Base-by-base conservation (phyloP, 2,329 filamentous ascomycete species). In the Colletotrichum nymphaeae region DNA sequence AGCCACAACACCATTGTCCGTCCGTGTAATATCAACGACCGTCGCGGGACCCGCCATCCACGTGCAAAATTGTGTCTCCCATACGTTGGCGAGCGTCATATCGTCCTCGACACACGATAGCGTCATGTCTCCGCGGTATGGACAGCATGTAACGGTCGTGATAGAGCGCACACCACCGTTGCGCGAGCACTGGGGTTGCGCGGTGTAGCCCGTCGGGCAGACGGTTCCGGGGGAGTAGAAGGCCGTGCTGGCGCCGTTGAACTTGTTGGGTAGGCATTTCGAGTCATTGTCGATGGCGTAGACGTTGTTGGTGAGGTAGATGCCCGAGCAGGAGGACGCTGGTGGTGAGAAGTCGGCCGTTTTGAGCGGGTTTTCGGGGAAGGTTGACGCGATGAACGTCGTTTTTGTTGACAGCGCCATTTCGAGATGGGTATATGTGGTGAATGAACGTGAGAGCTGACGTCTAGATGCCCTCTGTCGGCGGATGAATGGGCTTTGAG, bases 121-220 rank as follows among this genome's bases (percentile, higher is more conserved):
- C 1, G 68, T 76, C 11, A 79, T 74, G 42, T 73, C 71, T 56
- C 59, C 75, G 9, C 74, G 65, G 69, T 59, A 63, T 1, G 77
- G 78, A 22, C 77, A 80, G 59, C 78, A 79, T 2, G 78, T 79
- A 7, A 80, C 76, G 3, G 78, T 79, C 11, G 77, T 78, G 64
- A 79, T 74, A 53, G 72, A 74, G n/a, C 60, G 63, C 14, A 78
- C 75, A 12, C 75, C 76, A 2, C 64, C 67, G 57, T 72, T 77
- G 28, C 78, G 76, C 19, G 78, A 78, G 73, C 81, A 82, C 37
- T 79, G 74, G 11, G 67, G 68, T 56, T 78, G 78, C 2, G 78
- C 78, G 14, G 63, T 75, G 56, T 74, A 74, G 26, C 72, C 72
- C 6, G 72, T 71, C 49, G 72, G 72, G 4, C 72, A 74, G 9